Conservation (phyloP, 2,329 filamentous ascomycete species). For the Cytospora piceae region DNA sequence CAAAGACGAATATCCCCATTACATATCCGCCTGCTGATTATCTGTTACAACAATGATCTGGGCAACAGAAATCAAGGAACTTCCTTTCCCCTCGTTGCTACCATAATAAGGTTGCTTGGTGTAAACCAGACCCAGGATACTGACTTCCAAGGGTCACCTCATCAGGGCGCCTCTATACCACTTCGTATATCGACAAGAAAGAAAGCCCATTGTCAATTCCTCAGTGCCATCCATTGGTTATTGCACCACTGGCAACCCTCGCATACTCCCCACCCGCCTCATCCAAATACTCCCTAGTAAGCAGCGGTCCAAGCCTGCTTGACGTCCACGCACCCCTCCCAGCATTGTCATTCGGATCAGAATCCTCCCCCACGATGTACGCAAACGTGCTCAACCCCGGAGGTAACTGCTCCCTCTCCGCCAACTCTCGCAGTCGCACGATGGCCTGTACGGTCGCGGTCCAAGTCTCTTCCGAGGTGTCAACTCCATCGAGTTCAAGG, state of each 20-base stretch:
- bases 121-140: too few species aligned
- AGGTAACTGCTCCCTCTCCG: slow-evolving; percentile 1
- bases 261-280: not conserved
- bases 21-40: not conserved
- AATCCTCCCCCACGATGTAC: not conserved
- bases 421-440: not conserved
- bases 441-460: not conserved
- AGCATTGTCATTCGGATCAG: not conserved
- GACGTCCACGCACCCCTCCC: slow-evolving; percentile 6
- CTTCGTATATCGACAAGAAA: too few species aligned
- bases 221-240: slow-evolving; percentile 1
- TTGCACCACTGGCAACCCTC: not conserved
- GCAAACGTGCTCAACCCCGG: not conserved
- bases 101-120: too few species aligned
- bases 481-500: slow-evolving; percentile 1
- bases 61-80: not conserved
- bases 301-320: not conserved
- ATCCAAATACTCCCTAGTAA: slow-evolving; percentile 6
- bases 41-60: not conserved
- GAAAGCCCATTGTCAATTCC: not conserved
- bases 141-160: too few species aligned
- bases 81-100: not conserved
- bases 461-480: not conserved
- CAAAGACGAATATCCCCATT: not conserved
- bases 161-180: too few species aligned